A percentile compares a stretch with the other conserved stretches of the same genome.
phyloP scores from a whole-genome alignment of 192 early-diverging fungal species.

The Thoreauomyces humboldtii region DNA sequence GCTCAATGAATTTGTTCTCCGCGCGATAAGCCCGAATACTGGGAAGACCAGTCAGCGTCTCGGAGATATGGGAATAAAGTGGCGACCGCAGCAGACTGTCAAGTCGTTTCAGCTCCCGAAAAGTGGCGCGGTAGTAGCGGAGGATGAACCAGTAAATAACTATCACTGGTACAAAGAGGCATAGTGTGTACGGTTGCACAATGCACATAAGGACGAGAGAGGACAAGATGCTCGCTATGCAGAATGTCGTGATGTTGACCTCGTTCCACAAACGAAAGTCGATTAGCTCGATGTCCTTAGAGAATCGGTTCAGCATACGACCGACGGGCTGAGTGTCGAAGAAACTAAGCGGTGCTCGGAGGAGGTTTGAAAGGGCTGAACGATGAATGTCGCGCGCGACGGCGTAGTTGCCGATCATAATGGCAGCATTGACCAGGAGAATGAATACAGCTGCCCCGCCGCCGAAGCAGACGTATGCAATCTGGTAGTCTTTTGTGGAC shows the following conservation, averaged over 20 bases:
- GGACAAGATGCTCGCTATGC: not conserved
- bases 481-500: not conserved
- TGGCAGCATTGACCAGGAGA: not conserved
- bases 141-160: conserved; percentile 28
- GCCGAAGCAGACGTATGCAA: conserved; percentile 1
- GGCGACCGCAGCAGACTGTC: conserved; percentile 73
- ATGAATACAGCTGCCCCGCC: not conserved
- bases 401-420: conserved; percentile 4
- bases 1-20: not conserved
- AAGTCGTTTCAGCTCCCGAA: conserved; percentile 62
- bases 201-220: not conserved
- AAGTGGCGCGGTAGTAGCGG: conserved; percentile 34
- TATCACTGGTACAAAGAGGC: conserved; percentile 18
- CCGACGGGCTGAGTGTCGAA: conserved; percentile 64
- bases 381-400: conserved; percentile 43
- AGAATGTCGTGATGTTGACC: conserved; percentile 7
- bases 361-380: conserved; percentile 34
- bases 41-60: conserved; percentile 62
- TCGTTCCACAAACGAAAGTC: conserved; percentile 54
- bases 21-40: conserved; percentile 70
- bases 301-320: conserved; percentile 64
- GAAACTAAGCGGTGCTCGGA: conserved; percentile 57
- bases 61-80: conserved; percentile 61
- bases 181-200: conserved; percentile 37
- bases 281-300: conserved; percentile 38